Conservation (phyloP, 331 rosid species). For the Quercus tomentella region DNA sequence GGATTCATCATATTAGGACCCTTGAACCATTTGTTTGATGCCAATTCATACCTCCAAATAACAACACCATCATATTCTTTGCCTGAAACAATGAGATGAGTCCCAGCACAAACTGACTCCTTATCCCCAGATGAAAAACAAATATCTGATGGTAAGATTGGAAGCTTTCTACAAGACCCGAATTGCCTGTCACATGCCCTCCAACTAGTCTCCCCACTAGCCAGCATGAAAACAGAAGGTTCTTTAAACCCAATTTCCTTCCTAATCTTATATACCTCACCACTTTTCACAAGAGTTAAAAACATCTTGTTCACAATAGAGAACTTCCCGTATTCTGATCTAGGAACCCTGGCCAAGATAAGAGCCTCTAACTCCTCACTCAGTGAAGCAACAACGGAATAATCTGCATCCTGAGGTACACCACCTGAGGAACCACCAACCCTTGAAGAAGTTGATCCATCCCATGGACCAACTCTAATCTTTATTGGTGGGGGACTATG, state of each 20-base stretch:
- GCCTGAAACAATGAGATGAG: constrained; percentile 71
- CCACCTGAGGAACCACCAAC: constrained; percentile 31
- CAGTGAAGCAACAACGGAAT: constrained; percentile 43
- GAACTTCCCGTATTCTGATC: constrained; percentile 63
- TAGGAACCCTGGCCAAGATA: constrained; percentile 68
- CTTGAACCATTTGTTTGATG: constrained; percentile 50
- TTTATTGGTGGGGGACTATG: constrained; percentile 17
- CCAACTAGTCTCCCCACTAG: constrained; percentile 67
- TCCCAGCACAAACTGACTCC: constrained; percentile 76
- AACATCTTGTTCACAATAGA: constrained; percentile 56
- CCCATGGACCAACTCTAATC: constrained; percentile 6
- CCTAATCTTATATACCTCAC: constrained; percentile 68
- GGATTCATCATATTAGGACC: constrained; percentile 74
- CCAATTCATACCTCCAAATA: constrained; percentile 60
- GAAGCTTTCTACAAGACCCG: constrained; percentile 51
- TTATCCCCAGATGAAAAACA: constrained; percentile 52
- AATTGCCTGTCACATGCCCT: constrained; percentile 65
- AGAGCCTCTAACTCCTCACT: constrained; percentile 67
- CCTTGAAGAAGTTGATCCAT: background rate
- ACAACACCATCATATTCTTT: constrained; percentile 49
- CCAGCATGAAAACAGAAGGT: constrained; percentile 67
- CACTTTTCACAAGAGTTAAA: constrained; percentile 38
- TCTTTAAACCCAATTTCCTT: constrained; percentile 53
- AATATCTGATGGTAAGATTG: constrained; percentile 52
- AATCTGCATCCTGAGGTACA: constrained; percentile 88